A percentile compares a stretch with the other conserved stretches of the same genome.
These are phyloP conservation scores for Nectriaceae sp. DNA, from an alignment of 2,329 filamentous ascomycete genomes.

Conservation along the genomic window DNA sequence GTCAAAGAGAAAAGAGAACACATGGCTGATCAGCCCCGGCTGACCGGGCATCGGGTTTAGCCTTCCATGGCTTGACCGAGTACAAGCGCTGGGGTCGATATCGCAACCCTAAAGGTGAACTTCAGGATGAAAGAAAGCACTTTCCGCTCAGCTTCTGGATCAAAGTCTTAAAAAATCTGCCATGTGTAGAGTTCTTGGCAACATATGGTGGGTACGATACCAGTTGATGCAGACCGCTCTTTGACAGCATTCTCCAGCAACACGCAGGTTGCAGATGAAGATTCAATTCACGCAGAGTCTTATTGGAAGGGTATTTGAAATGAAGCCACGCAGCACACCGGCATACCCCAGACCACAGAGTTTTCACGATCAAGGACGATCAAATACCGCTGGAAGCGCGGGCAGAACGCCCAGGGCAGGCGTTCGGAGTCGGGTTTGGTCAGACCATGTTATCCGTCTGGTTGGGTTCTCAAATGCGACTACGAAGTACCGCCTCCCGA, in stretches of 20 bases:
- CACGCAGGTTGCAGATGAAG: constrained; percentile 21
- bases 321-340: not conserved
- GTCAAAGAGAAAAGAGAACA: constrained; percentile 13
- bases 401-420: constrained; percentile 10
- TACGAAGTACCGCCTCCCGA: not conserved
- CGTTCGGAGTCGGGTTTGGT: not conserved
- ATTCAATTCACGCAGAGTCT: constrained; percentile 15
- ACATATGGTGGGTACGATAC: constrained; percentile 15
- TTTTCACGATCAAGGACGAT: constrained; percentile 1
- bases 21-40: constrained; percentile 3
- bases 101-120: too few relatives aligned
- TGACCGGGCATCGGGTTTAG: not conserved
- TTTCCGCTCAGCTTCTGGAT: not conserved
- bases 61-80: not conserved
- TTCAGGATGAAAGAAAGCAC: too few relatives aligned
- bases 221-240: constrained; percentile 30
- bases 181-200: too few relatives aligned
- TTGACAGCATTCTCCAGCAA: constrained; percentile 24
- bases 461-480: not conserved
- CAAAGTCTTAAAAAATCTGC: not conserved
- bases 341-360: constrained; percentile 12
- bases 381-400: constrained; percentile 21
- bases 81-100: not conserved
- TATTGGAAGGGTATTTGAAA: constrained; percentile 8
- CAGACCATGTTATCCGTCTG: not conserved